These are phyloP conservation scores for Solanum infundibuliforme DNA, from an alignment of 257 asterid genomes.

Conservation along the genomic window DNA sequence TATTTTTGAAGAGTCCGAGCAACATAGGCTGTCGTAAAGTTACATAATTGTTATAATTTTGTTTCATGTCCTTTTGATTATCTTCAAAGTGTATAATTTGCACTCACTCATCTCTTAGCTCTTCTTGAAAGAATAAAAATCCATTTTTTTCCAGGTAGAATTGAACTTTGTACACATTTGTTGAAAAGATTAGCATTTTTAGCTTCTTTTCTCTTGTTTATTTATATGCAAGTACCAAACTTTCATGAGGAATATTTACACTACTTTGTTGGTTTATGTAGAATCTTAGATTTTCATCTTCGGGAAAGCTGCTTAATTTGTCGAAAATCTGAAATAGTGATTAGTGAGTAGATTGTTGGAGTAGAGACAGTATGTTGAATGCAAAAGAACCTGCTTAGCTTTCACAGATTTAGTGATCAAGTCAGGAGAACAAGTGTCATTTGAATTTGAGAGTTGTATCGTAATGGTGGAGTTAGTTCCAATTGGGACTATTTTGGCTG, in stretches of 20 bases:
- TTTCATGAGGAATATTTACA: background rate
- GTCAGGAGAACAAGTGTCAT: background rate
- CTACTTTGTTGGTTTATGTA: background rate
- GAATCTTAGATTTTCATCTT: background rate
- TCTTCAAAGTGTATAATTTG: background rate
- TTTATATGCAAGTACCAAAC: background rate
- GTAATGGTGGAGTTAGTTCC: slow-evolving; percentile 37
- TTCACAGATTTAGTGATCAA: background rate
- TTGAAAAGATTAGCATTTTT: background rate
- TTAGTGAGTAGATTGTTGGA: background rate
- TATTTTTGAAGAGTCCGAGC: background rate
- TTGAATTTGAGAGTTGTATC: background rate
- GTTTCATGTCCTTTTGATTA: background rate
- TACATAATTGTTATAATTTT: background rate
- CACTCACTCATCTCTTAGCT: background rate
- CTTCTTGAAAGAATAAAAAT: background rate
- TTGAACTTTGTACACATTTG: background rate
- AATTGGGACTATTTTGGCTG: slow-evolving; percentile 39
- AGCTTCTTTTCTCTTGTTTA: background rate
- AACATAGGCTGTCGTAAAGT: background rate
- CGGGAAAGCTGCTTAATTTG: background rate
- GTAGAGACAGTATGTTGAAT: background rate
- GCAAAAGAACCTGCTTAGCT: background rate
- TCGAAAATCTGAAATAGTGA: background rate
- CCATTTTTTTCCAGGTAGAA: background rate